Base-by-base conservation (phyloP, 129 eudicot genomes). In the Lonicera japonica region DNA sequence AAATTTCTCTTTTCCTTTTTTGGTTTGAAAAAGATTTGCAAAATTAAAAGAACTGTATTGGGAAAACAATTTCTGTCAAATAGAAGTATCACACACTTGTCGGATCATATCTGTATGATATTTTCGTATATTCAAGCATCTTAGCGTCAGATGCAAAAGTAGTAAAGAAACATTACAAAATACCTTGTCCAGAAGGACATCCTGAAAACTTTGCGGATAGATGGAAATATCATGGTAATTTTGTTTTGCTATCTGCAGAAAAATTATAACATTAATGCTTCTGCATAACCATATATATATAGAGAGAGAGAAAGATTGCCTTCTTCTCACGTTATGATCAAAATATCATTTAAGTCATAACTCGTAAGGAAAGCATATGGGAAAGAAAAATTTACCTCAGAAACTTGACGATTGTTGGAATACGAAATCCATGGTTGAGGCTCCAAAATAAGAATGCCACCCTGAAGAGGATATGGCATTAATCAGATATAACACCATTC, bases 371-470 rank as follows among this genome's bases (percentile, higher is more conserved):
- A 68, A 36, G 13, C 17, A 58, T 11, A 43, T 23, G 8, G 64
- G 18, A 43, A 50, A 11, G 17, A 14, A 21, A 21, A 41, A n/a
- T 38, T 19, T 79, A 92, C 99, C 95, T 85, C 87, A 23, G 96
- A 88, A 20, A 89, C 96, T 60, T 50, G 81, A 60, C 84, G 87
- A 54, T 92, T 92, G 16, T 70, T 92, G 21, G 67, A 22, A 59
- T 92, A 92, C 14, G 99, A 92, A 47, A 51, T 75, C 99, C 99
- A 92, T 4, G 96, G 99, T 59, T 92, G 99, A 43, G 99, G 99
- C 67, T 92, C 96, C 85, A 92, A 67, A 77, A 92, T 77, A 72
- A 92, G 75, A 73, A 85, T 70, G 29, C 98, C 98, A 76, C 96
- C 96, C 98, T 92, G 76, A 66, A 20, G 21, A 1, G 41, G 43